phyloP scores from a whole-genome alignment of 2,329 filamentous ascomycete genomes.

The Seiridium unicorne region DNA sequence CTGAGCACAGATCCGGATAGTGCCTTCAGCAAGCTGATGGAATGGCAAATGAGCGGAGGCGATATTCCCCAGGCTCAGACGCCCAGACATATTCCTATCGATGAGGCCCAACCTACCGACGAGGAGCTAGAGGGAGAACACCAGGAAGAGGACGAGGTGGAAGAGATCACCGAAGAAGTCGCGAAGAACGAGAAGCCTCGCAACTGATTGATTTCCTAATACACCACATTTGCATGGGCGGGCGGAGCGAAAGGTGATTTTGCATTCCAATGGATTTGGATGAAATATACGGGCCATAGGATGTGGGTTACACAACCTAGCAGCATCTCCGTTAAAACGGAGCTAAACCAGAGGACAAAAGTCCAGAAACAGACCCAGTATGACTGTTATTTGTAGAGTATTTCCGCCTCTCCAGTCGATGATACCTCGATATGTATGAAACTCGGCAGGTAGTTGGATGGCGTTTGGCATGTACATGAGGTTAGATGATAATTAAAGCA shows the following conservation, averaged over 20 bases:
- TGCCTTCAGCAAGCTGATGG: conserved; percentile 94
- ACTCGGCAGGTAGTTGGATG: no score
- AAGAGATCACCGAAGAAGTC: conserved; percentile 17
- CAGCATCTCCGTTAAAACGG: no score
- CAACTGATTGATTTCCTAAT: conserved; percentile 8
- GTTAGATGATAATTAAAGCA: background rate
- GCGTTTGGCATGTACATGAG: no score
- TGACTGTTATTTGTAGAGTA: conserved; percentile 14
- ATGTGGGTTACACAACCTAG: no score
- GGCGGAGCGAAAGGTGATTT: background rate
- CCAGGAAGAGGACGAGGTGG: conserved; percentile 27
- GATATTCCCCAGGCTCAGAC: conserved; percentile 50
- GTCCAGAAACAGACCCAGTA: background rate
- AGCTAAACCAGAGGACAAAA: background rate
- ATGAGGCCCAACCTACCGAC: conserved; percentile 52
- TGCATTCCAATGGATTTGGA: background rate
- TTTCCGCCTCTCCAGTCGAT: conserved; percentile 19
- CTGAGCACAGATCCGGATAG: conserved; percentile 72
- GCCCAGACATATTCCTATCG: conserved; percentile 39
- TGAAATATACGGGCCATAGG: no score
- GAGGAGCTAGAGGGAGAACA: conserved; percentile 43
- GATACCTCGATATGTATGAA: conserved; percentile 9
- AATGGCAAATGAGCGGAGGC: conserved; percentile 94
- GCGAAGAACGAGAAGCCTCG: conserved; percentile 15
- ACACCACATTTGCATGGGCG: conserved; percentile 12